Base-by-base conservation (phyloP, 768 basidiomycete species). In the Lentinula sp. region DNA sequence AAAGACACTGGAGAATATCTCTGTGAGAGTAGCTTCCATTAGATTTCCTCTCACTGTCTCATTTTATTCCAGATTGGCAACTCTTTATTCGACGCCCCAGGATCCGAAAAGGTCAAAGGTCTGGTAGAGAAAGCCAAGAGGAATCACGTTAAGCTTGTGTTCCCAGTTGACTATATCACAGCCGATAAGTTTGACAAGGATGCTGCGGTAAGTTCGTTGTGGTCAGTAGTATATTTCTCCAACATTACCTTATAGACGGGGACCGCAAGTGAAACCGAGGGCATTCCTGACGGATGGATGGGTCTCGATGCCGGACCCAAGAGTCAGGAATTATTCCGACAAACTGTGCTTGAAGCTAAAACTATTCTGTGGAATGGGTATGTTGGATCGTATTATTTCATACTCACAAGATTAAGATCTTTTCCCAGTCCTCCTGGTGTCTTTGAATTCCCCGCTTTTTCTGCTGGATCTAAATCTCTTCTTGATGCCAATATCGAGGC, bases 291-390 rank as follows among this genome's bases (percentile, higher is more conserved):
- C 37, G 90, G 85, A 41, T 94, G 93, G 91, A 86, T 95, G 88
- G 96, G 96, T 69, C 88, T 99, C 50, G 96, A 99, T 75, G 90
- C 82, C 51, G 96, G 96, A 61, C 85, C 84, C 15, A 83, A 95
- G 78, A 94, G 89, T 65, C 85, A 84, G 36, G 82, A 92, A 68
- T 77, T 91, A 59, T 99, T 88, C 80, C 82, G 81, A 45, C 66
- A 85, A 62, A 85, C 94, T 9, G 95, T 99, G 57, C 72, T 90
- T 57, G 85, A 90, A 68, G 80, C 93, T 56, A 97, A 93, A 83
- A 99, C 96, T 42, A 93, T 98, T 70, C 85, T 99, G 57, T 99
- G 96, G 96, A 95, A 95, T 66, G 91, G 91, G 91, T 89, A 65
- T 70, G 81, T 73, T 3, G 36, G 50, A 60, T 56, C 45, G 43